Base-by-base conservation (phyloP, 768 basidiomycete genomes). In the Lactifluus echinatus region DNA sequence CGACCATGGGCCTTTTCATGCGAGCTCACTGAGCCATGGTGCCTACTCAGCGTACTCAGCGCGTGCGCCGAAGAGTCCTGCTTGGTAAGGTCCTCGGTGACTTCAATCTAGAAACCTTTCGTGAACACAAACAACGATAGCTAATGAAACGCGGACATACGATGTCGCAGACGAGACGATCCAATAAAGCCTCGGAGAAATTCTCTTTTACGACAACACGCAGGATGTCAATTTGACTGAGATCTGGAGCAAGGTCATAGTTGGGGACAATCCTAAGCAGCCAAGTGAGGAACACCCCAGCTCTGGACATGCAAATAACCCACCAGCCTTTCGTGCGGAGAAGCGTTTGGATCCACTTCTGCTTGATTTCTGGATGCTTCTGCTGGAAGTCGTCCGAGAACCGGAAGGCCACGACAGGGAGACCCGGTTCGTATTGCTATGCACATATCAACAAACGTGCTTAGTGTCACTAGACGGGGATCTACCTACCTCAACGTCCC, bases 121-220 rank as follows among this genome's bases (percentile, higher is more conserved):
- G 37, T 49, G 48, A 59, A 39, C 55, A 43, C 24, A 46, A 36
- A 11, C 21, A 26, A 52, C 48, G 49, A 6, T 11, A 15, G 6
- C 48, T 33, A 14, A 45, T 46, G 52, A 45, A 7, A 24, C 43
- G 24, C 8, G 23, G 6, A 72, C 83, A 69, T 64, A 87, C 84
- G 45, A 92, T 73, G 58, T 93, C 89, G 2, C 70, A 70, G 21
- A 92, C 70, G 23, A 93, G 76, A 53, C 81, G 73, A 53, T 72
- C 71, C 53, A 72, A 69, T 56, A 78, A 76, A 46, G 75, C 73
- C 54, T 81, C 79, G 12, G 76, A 74, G 62, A 78, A 69, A 46
- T 72, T 79, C 70, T 83, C 82, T 57, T 78, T 72, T 19, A 84
- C 75, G 37, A 84, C 83, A 21, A 82, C 82, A 54, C 84, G 79